Evolutionary conservation across 352 stramenopile genomes (phyloP), one percentile per base, ranked within the genome.

Genomic region (Peronospora destructor): DNA sequence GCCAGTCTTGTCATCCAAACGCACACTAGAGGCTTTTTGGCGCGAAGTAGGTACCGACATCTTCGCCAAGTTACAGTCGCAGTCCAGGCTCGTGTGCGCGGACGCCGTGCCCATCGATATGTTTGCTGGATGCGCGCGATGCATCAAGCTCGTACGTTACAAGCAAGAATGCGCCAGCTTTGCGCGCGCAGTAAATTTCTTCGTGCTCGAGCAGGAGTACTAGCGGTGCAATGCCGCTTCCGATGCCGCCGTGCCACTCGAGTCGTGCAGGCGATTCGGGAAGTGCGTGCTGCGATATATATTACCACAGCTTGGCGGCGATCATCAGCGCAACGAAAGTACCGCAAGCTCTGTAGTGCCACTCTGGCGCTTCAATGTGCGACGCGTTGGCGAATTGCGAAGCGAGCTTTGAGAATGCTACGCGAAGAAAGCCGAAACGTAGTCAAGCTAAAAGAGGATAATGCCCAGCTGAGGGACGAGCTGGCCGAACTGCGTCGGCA

Each of bases 371-470:
- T 92, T 30, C 81, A 92, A 54, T 87, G 81, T 36, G 63, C 52
- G 17, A 32, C 70, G 10, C 77, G 80, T 7, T 56, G 54, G 5
- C 68, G 66, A 10, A 23, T 64, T 11, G 80, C 78, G 8, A 73
- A 56, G 28, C 57, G 55, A 5, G 36, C 61, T 14, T 57, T 92
- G 9, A 48, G 68, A 14, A 60, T 46, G 26, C 42, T 86, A 41
- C 76, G 77, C 2, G 49, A 73, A 36, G 78, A 92, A 53, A 87
- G 77, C 46, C 74, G 71, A 38, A 87, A 92, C 37, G 64, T 92
- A 29, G 39, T 57, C 12, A 87, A 85, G 54, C 66, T 92, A 28
- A 75, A 84, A 36, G 56, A 85, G 25, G 78, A 89, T 49, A 92
- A 92, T 43, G 61, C 76, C 16, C 71, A 84, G 19, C 56, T 90